phyloP scores from a whole-genome alignment of 352 stramenopile genomes.

The Hyaloperonospora brassicae region DNA sequence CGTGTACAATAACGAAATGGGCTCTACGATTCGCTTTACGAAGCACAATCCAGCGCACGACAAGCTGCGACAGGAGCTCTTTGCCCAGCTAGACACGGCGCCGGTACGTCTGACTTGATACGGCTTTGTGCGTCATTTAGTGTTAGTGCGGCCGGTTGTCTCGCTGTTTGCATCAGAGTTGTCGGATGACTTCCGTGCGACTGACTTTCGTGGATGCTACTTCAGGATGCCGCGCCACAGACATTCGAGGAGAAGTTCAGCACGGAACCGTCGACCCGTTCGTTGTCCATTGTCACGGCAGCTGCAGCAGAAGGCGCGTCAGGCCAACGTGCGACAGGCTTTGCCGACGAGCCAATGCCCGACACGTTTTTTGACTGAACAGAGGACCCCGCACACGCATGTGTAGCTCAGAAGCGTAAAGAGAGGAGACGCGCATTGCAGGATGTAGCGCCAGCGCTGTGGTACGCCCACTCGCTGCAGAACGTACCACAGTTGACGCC shows the following conservation, averaged over 20 bases:
- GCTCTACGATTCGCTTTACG: slow-evolving; percentile 84
- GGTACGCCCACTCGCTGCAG: too few relatives aligned
- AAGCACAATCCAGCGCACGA: slow-evolving; percentile 78
- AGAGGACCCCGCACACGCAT: neutral
- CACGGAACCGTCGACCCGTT: slow-evolving; percentile 21
- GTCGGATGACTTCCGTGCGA: neutral
- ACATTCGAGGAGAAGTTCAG: slow-evolving; percentile 36
- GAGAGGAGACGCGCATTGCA: too few relatives aligned
- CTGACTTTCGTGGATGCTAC: neutral
- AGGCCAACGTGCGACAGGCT: slow-evolving; percentile 11
- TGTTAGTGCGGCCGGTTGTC: neutral
- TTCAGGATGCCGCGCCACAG: slow-evolving; percentile 18
- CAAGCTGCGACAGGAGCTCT: slow-evolving; percentile 72
- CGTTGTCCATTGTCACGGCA: slow-evolving; percentile 35
- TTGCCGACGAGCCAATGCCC: slow-evolving; percentile 33
- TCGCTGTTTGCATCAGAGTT: neutral
- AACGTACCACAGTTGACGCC: too few relatives aligned
- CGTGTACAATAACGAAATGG: slow-evolving; percentile 89
- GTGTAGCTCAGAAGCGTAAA: too few relatives aligned
- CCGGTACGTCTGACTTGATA: slow-evolving; percentile 8
- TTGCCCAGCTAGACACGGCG: slow-evolving; percentile 48
- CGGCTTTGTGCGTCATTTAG: neutral
- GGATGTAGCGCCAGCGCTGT: too few relatives aligned
- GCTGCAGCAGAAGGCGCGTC: slow-evolving; percentile 25
- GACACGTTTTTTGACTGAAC: slow-evolving; percentile 23